Evolutionary conservation across 2,329 filamentous ascomycete genomes (phyloP), one percentile per base, ranked within the genome.

Genomic region (Fusarium napiforme): DNA sequence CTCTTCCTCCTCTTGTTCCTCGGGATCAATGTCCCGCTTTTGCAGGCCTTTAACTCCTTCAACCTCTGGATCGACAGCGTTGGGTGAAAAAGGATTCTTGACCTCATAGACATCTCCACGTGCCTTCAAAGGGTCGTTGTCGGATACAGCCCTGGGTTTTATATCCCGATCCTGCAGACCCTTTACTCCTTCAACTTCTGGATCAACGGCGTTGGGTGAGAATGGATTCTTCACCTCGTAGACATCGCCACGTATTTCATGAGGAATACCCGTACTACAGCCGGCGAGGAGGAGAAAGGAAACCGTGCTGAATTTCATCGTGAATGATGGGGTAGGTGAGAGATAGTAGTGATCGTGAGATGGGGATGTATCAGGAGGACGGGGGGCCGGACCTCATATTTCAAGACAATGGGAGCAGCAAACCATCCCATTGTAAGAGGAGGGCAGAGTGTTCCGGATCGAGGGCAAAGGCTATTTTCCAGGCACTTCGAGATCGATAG

Each of bases 251-350:
- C 46, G 37, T 19, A 45, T 53, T 42, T 73, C 72, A 49, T 72
- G 42, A 52, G 72, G 72, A 39, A 67, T 52, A 36, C 60, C 59
- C 37, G 60, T 75, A 60, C 66, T 71, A 14, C 69, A 67, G 59
- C 72, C 47, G 40, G 61, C 61, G 18, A 74, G 60, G 26, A 74
- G 64, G 23, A 75, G 65, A 19, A 74, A 61, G 23, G 65, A 65
- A 70, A 74, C 72, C 60, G 69, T 72, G 69, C 49, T 74, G 68
- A 74, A 75, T 61, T 66, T 74, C 72, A 74, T 74, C n/a, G 23
- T 64, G 39, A 40, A 28, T 46, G 36, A 11, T 64, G 32, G 36
- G 40, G 37, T n/a, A 56, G 23, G 18, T 32, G 42, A 46, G 45
- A 59, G 28, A 42, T 37, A 34, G 4, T 16, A 47, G 40, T 69